Evolutionary conservation across 495 filamentous ascomycete genomes (phyloP).

Genomic region (Poronia punctata): DNA sequence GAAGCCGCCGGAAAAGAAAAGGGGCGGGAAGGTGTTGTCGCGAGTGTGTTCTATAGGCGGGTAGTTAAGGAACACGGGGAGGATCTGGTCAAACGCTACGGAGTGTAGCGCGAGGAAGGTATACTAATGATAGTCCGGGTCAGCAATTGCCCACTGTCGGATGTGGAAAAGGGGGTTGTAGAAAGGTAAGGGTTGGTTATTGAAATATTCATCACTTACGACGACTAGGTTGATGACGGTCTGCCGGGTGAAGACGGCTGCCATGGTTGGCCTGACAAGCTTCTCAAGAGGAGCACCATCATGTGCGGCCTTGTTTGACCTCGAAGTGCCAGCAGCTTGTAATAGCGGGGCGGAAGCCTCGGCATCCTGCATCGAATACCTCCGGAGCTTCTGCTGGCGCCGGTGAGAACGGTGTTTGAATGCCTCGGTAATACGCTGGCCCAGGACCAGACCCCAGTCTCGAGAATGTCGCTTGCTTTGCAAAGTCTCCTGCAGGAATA

Average conservation of each 20-base stretch:
- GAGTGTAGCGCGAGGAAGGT: constrained; percentile 68
- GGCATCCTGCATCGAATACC: constrained; percentile 36
- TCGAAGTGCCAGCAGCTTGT: constrained; percentile 27
- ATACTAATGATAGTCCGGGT: too few species aligned
- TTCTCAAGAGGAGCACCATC: constrained; percentile 11
- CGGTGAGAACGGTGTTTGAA: constrained; percentile 23
- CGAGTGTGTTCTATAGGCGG: constrained; percentile 44
- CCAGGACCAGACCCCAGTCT: constrained; percentile 66
- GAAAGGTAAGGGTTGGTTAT: too few species aligned
- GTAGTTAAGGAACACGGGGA: constrained; percentile 77
- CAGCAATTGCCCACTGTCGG: too few species aligned
- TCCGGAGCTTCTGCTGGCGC: constrained; percentile 23
- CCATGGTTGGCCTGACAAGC: constrained; percentile 42
- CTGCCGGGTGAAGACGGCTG: constrained; percentile 68
- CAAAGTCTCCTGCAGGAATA: constrained; percentile 77
- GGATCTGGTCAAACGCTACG: constrained; percentile 71
- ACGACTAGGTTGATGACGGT: constrained; percentile 66
- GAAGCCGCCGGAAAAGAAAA: constrained; percentile 75
- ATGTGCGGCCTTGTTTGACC: constrained; percentile 10
- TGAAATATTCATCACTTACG: too few species aligned
- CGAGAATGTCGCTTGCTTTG: constrained; percentile 52
- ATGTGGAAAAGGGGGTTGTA: too few species aligned
- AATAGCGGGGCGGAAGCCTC: constrained; percentile 38
- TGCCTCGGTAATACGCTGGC: constrained; percentile 41
- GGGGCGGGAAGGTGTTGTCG: constrained; percentile 59